These are phyloP conservation scores for Nitzschia putrida DNA, from an alignment of 108 stramenopile species.

Conservation along the genomic window DNA sequence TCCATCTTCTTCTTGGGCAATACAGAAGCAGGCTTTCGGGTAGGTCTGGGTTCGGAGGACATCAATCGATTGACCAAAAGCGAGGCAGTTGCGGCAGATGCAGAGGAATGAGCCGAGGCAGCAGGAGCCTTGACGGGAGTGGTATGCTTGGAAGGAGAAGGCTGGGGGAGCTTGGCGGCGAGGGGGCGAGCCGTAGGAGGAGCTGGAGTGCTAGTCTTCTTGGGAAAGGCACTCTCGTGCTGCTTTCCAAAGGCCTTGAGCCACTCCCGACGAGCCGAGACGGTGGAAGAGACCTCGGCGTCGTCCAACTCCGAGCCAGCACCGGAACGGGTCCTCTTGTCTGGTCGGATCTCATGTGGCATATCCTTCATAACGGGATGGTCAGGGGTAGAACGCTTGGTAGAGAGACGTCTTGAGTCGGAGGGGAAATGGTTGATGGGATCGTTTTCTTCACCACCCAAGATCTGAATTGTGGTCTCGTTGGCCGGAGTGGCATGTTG, in stretches of 20 bases:
- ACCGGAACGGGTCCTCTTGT: constrained; percentile 8
- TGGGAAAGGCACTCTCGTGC: constrained; percentile 22
- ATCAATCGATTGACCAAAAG: constrained; percentile 6
- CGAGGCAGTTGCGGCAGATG: constrained; percentile 9
- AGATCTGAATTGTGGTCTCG: constrained; percentile 5
- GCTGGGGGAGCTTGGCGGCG: not conserved
- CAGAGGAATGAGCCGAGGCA: not conserved
- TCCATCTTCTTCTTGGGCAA: constrained; percentile 10
- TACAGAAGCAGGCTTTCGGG: not conserved
- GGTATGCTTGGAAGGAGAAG: not conserved
- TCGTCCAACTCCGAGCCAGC: constrained; percentile 1
- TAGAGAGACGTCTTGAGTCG: not conserved
- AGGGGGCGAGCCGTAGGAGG: constrained; percentile 6
- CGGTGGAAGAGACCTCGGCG: constrained; percentile 29
- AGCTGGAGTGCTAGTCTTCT: not conserved
- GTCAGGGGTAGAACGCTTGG: constrained; percentile 3
- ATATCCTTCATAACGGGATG: not conserved
- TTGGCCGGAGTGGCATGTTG: constrained; percentile 10
- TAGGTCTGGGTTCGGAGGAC: constrained; percentile 6
- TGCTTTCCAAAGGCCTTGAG: constrained; percentile 54
- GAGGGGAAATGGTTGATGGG: constrained; percentile 1
- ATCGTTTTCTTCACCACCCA: constrained; percentile 13
- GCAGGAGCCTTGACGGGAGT: constrained; percentile 4
- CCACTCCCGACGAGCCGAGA: constrained; percentile 43
- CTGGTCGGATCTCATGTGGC: constrained; percentile 5